A percentile compares a stretch with the other conserved stretches of the same genome.
Evolutionary conservation across 495 filamentous ascomycete species (phyloP).

Genomic region (Podospora bellae-mahoneyi): DNA sequence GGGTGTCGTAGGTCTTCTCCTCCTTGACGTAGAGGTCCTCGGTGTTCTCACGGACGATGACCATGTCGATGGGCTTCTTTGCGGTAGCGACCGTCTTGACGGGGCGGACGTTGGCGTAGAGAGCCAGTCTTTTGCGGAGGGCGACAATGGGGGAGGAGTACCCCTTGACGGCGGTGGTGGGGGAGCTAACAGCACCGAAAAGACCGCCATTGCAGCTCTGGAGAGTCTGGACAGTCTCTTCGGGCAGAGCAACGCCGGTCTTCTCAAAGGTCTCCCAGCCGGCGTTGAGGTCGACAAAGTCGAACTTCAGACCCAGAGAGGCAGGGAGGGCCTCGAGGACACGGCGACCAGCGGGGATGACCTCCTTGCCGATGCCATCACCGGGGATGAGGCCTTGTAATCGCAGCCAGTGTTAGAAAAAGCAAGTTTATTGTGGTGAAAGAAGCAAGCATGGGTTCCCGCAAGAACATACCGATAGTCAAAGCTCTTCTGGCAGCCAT

Average conservation of each 20-base stretch:
- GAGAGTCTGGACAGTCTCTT: slow-evolving; percentile 80
- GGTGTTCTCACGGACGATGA: slow-evolving; percentile 98
- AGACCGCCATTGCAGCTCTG: slow-evolving; percentile 94
- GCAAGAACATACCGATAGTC: slow-evolving; percentile 54
- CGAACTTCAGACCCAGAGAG: slow-evolving; percentile 83
- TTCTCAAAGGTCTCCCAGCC: slow-evolving; percentile 90
- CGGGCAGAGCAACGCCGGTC: slow-evolving; percentile 82
- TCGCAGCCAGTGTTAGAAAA: slow-evolving; percentile 5
- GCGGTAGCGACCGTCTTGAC: slow-evolving; percentile 74
- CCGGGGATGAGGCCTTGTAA: slow-evolving; percentile 84
- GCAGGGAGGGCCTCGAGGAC: slow-evolving; percentile 85
- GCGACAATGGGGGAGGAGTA: slow-evolving; percentile 98
- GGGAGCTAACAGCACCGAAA: slow-evolving; percentile 94
- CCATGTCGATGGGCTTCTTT: slow-evolving; percentile 77
- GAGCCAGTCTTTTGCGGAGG: slow-evolving; percentile 87
- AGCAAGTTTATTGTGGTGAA: neutral
- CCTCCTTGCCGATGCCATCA: slow-evolving; percentile 97
- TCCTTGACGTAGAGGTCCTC: slow-evolving; percentile 99
- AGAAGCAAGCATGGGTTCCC: slow-evolving; percentile 11
- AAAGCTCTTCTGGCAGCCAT: slow-evolving; percentile 55
- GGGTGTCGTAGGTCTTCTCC: slow-evolving; percentile 72
- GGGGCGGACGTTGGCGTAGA: slow-evolving; percentile 96
- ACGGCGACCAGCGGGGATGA: slow-evolving; percentile 90
- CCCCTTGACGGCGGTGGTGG: slow-evolving; percentile 79
- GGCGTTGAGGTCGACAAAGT: slow-evolving; percentile 86